These are phyloP conservation scores for Delitschia confertaspora DNA, from an alignment of 495 filamentous ascomycete genomes.

Conservation along the genomic window DNA sequence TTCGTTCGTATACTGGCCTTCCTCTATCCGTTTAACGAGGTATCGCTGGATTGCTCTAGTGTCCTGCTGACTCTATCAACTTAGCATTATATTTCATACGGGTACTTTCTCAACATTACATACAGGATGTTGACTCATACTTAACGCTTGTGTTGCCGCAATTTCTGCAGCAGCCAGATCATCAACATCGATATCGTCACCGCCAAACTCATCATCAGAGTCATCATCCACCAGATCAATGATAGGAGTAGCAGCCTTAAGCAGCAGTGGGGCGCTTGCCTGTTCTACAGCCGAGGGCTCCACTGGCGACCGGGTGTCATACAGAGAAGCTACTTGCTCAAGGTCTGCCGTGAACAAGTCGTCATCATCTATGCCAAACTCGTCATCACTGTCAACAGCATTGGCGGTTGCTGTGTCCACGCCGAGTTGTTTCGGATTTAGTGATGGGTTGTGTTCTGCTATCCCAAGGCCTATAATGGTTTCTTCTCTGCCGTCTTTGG, in stretches of 20 bases:
- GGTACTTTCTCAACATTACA: constrained; percentile 13
- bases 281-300: background rate
- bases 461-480: too few species aligned
- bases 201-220: constrained; percentile 36
- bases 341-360: constrained; percentile 44
- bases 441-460: too few species aligned
- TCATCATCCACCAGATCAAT: constrained; percentile 23
- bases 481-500: background rate
- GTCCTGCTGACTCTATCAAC: constrained; percentile 39
- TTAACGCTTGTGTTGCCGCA: constrained; percentile 43
- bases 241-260: constrained; percentile 1
- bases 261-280: background rate
- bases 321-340: constrained; percentile 47
- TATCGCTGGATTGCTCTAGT: constrained; percentile 73
- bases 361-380: constrained; percentile 21
- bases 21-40: constrained; percentile 59
- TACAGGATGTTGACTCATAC: constrained; percentile 37
- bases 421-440: background rate
- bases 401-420: background rate
- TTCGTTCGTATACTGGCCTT: constrained; percentile 54
- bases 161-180: constrained; percentile 42
- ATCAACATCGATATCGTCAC: constrained; percentile 56
- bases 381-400: constrained; percentile 43
- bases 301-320: constrained; percentile 39
- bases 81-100: constrained; percentile 14